Base-by-base conservation (phyloP, 768 basidiomycete species). In the Leccinum incarnatum region DNA sequence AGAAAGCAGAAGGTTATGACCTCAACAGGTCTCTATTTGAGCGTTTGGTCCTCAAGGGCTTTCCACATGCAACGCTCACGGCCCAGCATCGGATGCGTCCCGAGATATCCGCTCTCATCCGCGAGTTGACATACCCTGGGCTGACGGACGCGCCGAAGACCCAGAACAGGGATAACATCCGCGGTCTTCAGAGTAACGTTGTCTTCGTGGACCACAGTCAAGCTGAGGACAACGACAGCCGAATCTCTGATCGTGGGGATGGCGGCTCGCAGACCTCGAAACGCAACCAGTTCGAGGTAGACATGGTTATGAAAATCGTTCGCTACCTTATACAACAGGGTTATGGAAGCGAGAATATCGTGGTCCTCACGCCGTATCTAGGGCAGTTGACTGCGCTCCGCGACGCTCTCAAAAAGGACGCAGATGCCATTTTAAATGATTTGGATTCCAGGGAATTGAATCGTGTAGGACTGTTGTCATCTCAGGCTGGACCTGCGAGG, bases 51-150 rank as follows among this genome's bases (percentile, higher is more conserved):
- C 68, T 82, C 10, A 78, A 79, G 58, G 81, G 79, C 0, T 89
- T 83, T 64, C 88, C 88, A 0, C 87, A 89, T 65, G 62, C 71
- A 50, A 83, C 78, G 0, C 79, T 89, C 17, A 67, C 62, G 0
- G 65, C 78, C 47, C 88, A 89, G 59, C 88, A 89, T 65, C 82
- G 88, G 12, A 89, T 89, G 88, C 78, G 88, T 8, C 88, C 88
- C 1, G 86, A 89, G 61, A 89, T 89, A 12, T 86, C 88, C 6
- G 64, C 77, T 0, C 73, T 88, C 23, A 78, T 89, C 34, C 80
- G 88, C 14, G 65, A 74, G 8, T 75, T 89, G 15, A 89, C 87
- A 0, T 89, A 90, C 62, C 85, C 85, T 0, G 83, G 83, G 15
- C 81, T 89, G 11, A 64, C 73, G 1, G 88, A 89, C 58, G 84